Evolutionary conservation across 2,329 filamentous ascomycete species (phyloP), one percentile per base, ranked within the genome.

Genomic region (Botryotinia narcissicola): DNA sequence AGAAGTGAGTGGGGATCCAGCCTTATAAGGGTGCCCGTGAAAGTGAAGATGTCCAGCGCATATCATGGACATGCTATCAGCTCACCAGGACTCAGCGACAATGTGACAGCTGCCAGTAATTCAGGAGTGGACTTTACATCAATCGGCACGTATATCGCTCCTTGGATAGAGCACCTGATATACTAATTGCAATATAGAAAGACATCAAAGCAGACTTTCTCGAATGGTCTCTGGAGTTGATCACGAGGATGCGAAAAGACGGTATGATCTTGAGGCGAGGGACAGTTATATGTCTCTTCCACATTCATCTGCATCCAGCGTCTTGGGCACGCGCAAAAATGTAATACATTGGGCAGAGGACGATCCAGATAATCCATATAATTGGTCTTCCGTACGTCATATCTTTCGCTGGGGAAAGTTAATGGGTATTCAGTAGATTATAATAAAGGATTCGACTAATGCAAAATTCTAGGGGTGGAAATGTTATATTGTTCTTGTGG

Each of bases 401-500:
- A 22, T 20, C 22, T 62, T 29, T 5, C 37, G 9, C 37, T 42
- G 32, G 7, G 16, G 7, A 14, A 42, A 7, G 3, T 40, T 18
- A 12, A n/a, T 22, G 32, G 20, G 20, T 16, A 48, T n/a, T 68
- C 46, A 68, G 22, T 25, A 18, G 7, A 40, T 40, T 1, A 18
- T n/a, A 40, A 22, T 7, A 14, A 25, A 22, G 16, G 9, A 37
- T 6, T 18, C 22, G 5, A 29, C 62, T 69, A 42, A 73, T 61
- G 18, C 73, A 77, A 29, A 42, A 42, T 29, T 29, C n/a, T 75
- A 90, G 86, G 77, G 77, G 68, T 88, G 85, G 77, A 92, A 92
- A 79, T 76, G 82, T 2, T 82, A 83, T 54, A 84, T 92, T 9
- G 78, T 91, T 3, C 78, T 88, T 40, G 84, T 87, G 0, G 86